Base-by-base conservation (phyloP, 2,329 filamentous ascomycete species). In the Fusarium sp. region DNA sequence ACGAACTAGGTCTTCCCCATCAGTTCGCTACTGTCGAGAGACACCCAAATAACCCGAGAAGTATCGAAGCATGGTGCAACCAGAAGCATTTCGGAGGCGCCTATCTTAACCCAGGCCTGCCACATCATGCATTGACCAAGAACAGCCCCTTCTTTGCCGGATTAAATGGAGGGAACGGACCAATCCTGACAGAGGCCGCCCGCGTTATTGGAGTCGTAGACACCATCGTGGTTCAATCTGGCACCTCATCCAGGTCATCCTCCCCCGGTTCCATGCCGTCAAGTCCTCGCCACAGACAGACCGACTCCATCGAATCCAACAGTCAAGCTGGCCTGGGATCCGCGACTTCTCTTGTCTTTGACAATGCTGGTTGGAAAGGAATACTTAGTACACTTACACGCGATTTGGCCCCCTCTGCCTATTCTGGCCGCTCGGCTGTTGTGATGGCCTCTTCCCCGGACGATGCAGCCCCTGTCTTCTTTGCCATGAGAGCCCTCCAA, bases 361-460 rank as follows among this genome's bases (percentile, higher is more conserved):
- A 96, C 72, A 96, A 96, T 70, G 91, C 92, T 13, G 89, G 89
- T 15, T 96, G 93, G 92, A 93, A 93, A 77, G 93, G 92, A 2
- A 95, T 96, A 58, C 84, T 93, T 47, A 91, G 92, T 52, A 94
- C 92, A 1, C 82, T 96, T 60, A 96, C 90, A 6, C 87, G 91
- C 22, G 92, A 96, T 72, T 89, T 94, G 70, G 91, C 94, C 0
- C 92, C 93, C 0, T 94, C 92, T 6, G 92, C 93, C 1, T 96
- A 95, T 77, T 87, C 87, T 68, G 90, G 88, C 41, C 88, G 92
- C 47, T 88, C 92, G 6, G 92, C 92, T 4, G 87, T 96, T 44
- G 86, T 96, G 15, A 81, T 96, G 13, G 91, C 92, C 10, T 90
- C 87, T 19, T 88, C 87, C 1, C 87, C 91, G 41, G 88, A 92